Conservation (phyloP, 2,329 filamentous ascomycete species). For the Paramyrothecium sp. region DNA sequence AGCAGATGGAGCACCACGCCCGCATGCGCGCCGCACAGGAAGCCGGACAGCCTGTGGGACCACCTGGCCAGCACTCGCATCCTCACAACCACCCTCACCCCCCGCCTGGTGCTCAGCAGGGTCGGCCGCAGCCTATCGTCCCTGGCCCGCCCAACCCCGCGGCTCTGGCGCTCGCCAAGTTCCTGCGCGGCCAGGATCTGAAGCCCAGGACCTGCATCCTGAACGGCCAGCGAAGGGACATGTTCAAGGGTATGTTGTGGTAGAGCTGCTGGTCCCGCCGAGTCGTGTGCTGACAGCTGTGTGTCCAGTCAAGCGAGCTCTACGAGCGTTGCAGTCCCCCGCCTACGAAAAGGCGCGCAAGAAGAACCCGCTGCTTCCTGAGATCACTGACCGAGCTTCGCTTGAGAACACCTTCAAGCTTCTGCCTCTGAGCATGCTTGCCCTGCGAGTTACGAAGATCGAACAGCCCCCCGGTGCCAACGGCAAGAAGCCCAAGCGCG, state of each 20-base stretch:
- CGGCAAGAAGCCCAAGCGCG: slow-evolving; percentile 75
- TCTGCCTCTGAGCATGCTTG: slow-evolving; percentile 89
- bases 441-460: slow-evolving; percentile 81
- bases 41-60: slow-evolving; percentile 27
- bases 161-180: slow-evolving; percentile 85
- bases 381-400: slow-evolving; percentile 81
- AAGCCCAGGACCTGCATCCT: slow-evolving; percentile 91
- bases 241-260: slow-evolving; percentile 76
- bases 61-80: slow-evolving; percentile 26
- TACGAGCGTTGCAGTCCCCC: slow-evolving; percentile 84
- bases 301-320: slow-evolving; percentile 86
- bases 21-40: slow-evolving; percentile 46
- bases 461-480: slow-evolving; percentile 61
- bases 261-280: background rate
- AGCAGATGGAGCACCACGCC: slow-evolving; percentile 51
- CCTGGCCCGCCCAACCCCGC: slow-evolving; percentile 85
- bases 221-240: slow-evolving; percentile 94
- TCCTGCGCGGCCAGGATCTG: slow-evolving; percentile 78
- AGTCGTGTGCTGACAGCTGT: background rate
- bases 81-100: slow-evolving; percentile 25
- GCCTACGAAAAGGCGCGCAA: slow-evolving; percentile 86
- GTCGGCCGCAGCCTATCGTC: slow-evolving; percentile 64
- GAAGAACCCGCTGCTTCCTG: slow-evolving; percentile 86
- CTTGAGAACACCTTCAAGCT: slow-evolving; percentile 95
- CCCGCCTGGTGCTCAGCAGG: slow-evolving; percentile 26